Percentiles rank a stretch among this genome's conserved stretches.
phyloP scores from a whole-genome alignment of 192 early-diverging fungal species.

The Coemansia sp. region DNA sequence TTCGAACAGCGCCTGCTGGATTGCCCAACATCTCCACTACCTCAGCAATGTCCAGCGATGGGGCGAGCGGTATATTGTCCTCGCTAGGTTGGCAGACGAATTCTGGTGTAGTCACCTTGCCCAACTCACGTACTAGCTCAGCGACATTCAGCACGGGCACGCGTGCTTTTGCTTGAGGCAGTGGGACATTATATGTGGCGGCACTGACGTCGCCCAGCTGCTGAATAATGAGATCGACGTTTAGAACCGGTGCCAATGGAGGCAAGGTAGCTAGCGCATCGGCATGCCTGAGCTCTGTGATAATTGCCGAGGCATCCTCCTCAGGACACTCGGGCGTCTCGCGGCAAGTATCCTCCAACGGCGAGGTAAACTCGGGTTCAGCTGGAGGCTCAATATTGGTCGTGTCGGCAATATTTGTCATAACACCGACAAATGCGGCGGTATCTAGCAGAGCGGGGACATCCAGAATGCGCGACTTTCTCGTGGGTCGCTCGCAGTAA shows the following conservation, averaged over 20 bases:
- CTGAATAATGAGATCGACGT: background rate
- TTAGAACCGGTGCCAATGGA: background rate
- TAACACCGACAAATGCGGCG: background rate
- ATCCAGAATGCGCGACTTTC: background rate
- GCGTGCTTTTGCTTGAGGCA: background rate
- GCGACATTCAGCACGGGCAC: background rate
- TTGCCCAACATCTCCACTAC: constrained; percentile 3
- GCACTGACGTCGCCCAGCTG: background rate
- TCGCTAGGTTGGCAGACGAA: background rate
- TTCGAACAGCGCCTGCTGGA: background rate
- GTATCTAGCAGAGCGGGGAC: background rate
- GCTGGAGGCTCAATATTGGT: background rate
- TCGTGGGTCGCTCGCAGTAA: background rate
- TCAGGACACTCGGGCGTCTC: background rate
- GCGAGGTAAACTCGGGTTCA: background rate
- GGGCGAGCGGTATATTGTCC: background rate
- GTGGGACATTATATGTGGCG: background rate
- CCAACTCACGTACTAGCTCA: background rate
- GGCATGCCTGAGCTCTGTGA: constrained; percentile 5
- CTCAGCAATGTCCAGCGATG: constrained; percentile 3
- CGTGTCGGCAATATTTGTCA: background rate
- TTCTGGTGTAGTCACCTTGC: background rate
- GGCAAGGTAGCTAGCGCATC: background rate
- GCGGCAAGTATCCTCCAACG: background rate
- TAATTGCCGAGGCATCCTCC: background rate